Evolutionary conservation across 768 basidiomycete species (phyloP), one percentile per base, ranked within the genome.

Genomic region (Fomitopsis serialis): DNA sequence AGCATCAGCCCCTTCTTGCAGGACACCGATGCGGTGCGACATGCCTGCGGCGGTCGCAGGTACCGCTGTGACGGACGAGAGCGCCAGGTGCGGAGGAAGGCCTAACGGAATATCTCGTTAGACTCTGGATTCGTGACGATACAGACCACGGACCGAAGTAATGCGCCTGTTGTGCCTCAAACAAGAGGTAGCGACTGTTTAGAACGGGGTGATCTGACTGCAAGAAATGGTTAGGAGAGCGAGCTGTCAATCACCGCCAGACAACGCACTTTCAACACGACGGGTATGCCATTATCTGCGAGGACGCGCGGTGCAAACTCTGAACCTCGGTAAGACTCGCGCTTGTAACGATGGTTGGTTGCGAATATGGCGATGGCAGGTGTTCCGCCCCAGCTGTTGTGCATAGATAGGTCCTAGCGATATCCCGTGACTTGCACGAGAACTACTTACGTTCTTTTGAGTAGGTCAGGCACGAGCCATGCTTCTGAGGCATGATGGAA

Each of bases 141-240:
- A n/a, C n/a, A n/a, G n/a, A n/a, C n/a, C n/a, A n/a, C n/a, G n/a
- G n/a, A n/a, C n/a, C n/a, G n/a, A n/a, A 91, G 64, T 84, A 87
- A 63, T 87, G 81, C 0, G 87, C 89, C 67, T 89, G 88, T 60
- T 91, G 89, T 3, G 92, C 91, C 66, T 95, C 92, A 58, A 83
- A 88, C 21, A 92, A 63, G 9, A 96, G 75, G 68, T 86, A 85
- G 3, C 92, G 81, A 4, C 85, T 85, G 53, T 92, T 79, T 44
- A 83, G 60, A 1, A 70, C 74, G 1, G 84, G 79, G 58, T 87
- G 85, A 58, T 87, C 84, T 47, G 84, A 85, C 86, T 88, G 53
- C 7, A 46, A 12, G 19, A 36, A 43, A 40, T 4, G 6, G 15
- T 8, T 6, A 17, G 37, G 6, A 40, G 15, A 6, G 37, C 15